A percentile compares a stretch with the other conserved stretches of the same genome.
phyloP scores from a whole-genome alignment of 352 stramenopile species.

The Lagenidium sp. region DNA sequence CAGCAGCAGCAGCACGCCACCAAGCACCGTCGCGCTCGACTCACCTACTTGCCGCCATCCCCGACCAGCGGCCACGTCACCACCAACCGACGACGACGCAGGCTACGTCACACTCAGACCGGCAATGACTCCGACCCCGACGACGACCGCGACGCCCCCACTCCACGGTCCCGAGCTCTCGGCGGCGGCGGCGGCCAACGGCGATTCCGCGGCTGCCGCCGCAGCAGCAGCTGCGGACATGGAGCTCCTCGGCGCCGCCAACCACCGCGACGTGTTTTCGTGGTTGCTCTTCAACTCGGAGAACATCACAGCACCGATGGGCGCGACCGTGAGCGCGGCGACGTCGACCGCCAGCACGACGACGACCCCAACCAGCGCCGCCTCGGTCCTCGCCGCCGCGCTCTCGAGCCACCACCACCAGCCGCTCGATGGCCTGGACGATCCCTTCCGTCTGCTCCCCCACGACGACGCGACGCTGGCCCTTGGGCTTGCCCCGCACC shows the following conservation, averaged over 20 bases:
- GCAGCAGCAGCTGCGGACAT: conserved; percentile 33
- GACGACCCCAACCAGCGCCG: neutral
- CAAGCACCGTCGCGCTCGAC: no score
- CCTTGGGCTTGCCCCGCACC: conserved; percentile 25
- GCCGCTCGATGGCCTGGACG: conserved; percentile 24
- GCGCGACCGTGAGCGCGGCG: neutral
- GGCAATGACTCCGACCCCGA: conserved; percentile 8
- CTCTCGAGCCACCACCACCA: conserved; percentile 18
- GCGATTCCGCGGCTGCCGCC: conserved; percentile 7
- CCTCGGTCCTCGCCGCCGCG: conserved; percentile 4
- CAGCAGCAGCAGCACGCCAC: no score
- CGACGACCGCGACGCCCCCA: conserved; percentile 8
- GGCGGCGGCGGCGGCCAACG: conserved; percentile 9
- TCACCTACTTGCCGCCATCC: no score
- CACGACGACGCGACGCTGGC: conserved; percentile 28
- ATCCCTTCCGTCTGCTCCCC: conserved; percentile 59
- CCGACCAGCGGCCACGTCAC: no score
- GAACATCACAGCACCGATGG: conserved; percentile 49
- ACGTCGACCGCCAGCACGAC: neutral
- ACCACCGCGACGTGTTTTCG: conserved; percentile 82
- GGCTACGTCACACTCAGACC: neutral
- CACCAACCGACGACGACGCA: no score
- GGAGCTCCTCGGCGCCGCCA: conserved; percentile 55
- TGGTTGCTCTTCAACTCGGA: conserved; percentile 84
- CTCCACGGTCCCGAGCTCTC: no score